Percentiles rank a stretch among this genome's conserved stretches.
Evolutionary conservation across 176 grass and related monocot genomes (phyloP).

Genomic region (Cenchrus fungigraminus): DNA sequence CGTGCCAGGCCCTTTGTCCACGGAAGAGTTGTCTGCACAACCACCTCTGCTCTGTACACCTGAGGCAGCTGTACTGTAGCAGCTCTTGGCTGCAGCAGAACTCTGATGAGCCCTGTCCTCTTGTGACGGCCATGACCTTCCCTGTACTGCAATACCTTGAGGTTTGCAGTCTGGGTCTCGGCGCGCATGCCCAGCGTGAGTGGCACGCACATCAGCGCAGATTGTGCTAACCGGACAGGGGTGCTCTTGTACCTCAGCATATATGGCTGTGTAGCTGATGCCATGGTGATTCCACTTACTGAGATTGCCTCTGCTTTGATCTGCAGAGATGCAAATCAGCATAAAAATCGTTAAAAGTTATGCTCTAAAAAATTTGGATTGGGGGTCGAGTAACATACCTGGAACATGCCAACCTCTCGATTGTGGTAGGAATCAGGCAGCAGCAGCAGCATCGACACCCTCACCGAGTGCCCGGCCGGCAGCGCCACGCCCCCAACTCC

Average conservation of each 20-base stretch:
- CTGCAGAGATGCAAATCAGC: not conserved
- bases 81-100: conserved; percentile 45
- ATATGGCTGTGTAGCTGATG: conserved; percentile 34
- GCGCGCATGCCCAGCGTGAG: conserved; percentile 34
- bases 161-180: conserved; percentile 37
- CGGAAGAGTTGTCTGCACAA: conserved; percentile 43
- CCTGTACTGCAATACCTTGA: conserved; percentile 33
- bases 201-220: conserved; percentile 30
- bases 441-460: conserved; percentile 38
- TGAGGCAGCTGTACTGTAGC: conserved; percentile 41
- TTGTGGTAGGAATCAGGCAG: conserved; percentile 47
- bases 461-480: conserved; percentile 34
- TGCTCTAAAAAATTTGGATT: not conserved
- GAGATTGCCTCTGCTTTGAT: conserved; percentile 44
- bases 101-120: conserved; percentile 37
- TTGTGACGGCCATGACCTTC: conserved; percentile 40
- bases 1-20: conserved; percentile 34
- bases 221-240: conserved; percentile 36
- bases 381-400: conserved; percentile 15
- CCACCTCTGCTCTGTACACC: conserved; percentile 38
- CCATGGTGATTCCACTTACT: conserved; percentile 24
- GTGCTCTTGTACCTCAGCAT: conserved; percentile 50
- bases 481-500: not conserved
- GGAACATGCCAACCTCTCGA: conserved; percentile 47
- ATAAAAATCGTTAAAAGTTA: not conserved